These are phyloP conservation scores for Candida golubevii DNA, from an alignment of 805 yeast species.

Conservation along the genomic window DNA sequence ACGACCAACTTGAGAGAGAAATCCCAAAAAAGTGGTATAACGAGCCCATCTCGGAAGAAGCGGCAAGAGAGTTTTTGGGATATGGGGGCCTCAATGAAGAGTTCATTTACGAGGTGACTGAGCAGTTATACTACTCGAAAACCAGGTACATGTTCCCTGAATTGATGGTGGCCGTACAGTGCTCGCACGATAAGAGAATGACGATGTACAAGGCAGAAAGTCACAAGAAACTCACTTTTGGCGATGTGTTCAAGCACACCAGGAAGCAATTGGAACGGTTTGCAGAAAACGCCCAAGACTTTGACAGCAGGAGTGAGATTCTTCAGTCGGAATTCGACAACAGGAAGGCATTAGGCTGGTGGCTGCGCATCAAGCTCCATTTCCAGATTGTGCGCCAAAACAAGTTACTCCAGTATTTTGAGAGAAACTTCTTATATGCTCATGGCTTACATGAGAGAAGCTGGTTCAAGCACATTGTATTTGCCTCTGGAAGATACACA, in stretches of 20 bases:
- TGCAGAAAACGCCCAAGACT: constrained; percentile 19
- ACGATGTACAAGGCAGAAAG: constrained; percentile 4
- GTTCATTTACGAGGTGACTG: constrained; percentile 9
- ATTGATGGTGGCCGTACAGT: constrained; percentile 10
- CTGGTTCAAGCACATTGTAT: constrained; percentile 63
- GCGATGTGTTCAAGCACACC: constrained; percentile 25
- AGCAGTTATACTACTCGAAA: constrained; percentile 4
- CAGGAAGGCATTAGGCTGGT: constrained; percentile 30
- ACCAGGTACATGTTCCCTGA: constrained; percentile 11
- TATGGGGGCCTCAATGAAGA: constrained; percentile 10
- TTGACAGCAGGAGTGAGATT: constrained; percentile 25
- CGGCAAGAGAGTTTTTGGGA: constrained; percentile 7
- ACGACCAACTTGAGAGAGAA: constrained; percentile 22
- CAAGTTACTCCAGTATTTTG: constrained; percentile 41
- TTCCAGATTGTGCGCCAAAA: constrained; percentile 32
- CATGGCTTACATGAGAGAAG: constrained; percentile 46
- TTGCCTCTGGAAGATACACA: constrained; percentile 52
- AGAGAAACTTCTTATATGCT: constrained; percentile 47
- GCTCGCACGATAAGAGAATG: constrained; percentile 11
- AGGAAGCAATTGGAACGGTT: constrained; percentile 22
- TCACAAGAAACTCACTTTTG: constrained; percentile 17
- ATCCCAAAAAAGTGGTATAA: constrained; percentile 37
- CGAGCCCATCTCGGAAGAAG: constrained; percentile 11
- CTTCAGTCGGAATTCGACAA: constrained; percentile 30
- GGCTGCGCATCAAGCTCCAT: constrained; percentile 33